Percentiles rank a stretch among this genome's conserved stretches.
Evolutionary conservation across 257 asterid genomes (phyloP).

Genomic region (Solanum sitiens): DNA sequence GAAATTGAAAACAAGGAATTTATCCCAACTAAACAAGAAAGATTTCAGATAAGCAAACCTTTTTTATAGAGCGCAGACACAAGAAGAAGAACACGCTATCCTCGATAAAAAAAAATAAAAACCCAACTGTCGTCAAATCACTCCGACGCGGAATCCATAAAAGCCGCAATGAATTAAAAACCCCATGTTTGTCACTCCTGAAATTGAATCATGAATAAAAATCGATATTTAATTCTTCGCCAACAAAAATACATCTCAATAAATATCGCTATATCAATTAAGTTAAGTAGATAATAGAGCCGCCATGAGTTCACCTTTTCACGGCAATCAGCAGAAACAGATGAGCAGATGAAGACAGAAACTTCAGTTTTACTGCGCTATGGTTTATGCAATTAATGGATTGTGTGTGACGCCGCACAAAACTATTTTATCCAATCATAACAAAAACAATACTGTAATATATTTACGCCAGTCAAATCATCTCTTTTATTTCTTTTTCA

Average conservation of each 20-base stretch:
- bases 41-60: neutral
- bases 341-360: neutral
- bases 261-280: neutral
- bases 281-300: neutral
- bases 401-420: neutral
- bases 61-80: neutral
- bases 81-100: neutral
- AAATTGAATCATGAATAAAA: neutral
- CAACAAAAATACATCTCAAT: neutral
- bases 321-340: neutral
- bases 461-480: neutral
- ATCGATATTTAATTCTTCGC: neutral
- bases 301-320: neutral
- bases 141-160: neutral
- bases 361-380: neutral
- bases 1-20: neutral
- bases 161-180: neutral
- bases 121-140: conserved; percentile 1
- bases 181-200: neutral
- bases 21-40: neutral
- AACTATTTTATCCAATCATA: neutral
- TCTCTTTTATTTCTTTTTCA: no score
- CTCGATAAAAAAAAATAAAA: neutral
- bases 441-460: neutral
- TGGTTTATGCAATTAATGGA: neutral